phyloP scores from a whole-genome alignment of 345 rosid species.

The Salix purpurea region DNA sequence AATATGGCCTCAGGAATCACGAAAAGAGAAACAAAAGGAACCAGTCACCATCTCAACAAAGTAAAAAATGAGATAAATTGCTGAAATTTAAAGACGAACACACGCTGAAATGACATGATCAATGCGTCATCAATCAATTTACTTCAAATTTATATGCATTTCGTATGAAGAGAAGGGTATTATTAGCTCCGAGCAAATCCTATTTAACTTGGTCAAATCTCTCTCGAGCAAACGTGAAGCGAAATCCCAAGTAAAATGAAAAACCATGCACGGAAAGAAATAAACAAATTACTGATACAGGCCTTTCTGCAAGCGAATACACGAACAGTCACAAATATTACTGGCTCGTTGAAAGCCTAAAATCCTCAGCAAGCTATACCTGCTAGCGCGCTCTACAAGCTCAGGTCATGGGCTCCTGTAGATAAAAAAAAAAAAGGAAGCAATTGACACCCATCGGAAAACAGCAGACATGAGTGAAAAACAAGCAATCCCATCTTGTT shows the following conservation, averaged over 20 bases:
- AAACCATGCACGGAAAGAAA: background rate
- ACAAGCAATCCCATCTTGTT: background rate
- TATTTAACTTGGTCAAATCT: background rate
- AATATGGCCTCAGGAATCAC: slow-evolving; percentile 44
- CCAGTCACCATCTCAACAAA: slow-evolving; percentile 37
- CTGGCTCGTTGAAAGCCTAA: background rate
- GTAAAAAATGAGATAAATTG: slow-evolving; percentile 12
- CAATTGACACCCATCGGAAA: background rate
- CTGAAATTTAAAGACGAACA: slow-evolving; percentile 12
- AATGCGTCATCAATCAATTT: slow-evolving; percentile 33
- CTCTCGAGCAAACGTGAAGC: too few relatives aligned
- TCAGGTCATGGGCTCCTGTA: background rate
- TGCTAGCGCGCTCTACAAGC: background rate
- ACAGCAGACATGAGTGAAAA: background rate
- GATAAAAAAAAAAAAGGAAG: background rate
- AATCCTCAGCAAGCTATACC: background rate
- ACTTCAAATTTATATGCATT: background rate
- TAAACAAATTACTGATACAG: background rate
- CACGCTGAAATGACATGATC: slow-evolving; percentile 33
- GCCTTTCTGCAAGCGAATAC: background rate
- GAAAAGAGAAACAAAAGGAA: slow-evolving; percentile 41
- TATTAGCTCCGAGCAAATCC: background rate
- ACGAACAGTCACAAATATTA: background rate
- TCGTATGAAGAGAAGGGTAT: slow-evolving; percentile 9
- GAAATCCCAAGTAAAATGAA: background rate